Base-by-base conservation (phyloP, 805 yeast species). In the Saccharomyces kudriavzevii region DNA sequence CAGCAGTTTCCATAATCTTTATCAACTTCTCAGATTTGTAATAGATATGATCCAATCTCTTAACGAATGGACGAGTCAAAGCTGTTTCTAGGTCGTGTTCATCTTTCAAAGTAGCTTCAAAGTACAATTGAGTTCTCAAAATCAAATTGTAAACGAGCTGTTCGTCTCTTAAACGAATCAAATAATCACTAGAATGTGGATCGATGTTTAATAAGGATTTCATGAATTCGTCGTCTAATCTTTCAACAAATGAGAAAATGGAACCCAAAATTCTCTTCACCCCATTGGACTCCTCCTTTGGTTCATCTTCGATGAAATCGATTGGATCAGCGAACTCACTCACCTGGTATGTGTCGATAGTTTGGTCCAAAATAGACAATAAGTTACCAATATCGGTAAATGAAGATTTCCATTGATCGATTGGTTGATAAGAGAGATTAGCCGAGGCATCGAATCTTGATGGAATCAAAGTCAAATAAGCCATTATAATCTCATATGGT, bases 181-280 rank as follows among this genome's bases (percentile, higher is more conserved):
- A 80, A 71, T 92, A 94, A 71, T 94, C 99, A 54, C 89, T 84
- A 25, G 97, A 87, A 70, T 94, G 97, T 47, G 97, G 96, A 71
- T 94, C 98, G 64, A 89, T 84, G 60, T 82, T 82, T 68, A 91
- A 90, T 64, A 94, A 79, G 48, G 96, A 89, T 61, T 85, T 83
- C 57, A 87, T 87, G 65, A 91, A 85, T 75, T 94, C 99, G 66
- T 92, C 98, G 68, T 90, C 97, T 58, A 94, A 79, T 71, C 97
- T 85, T 75, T 92, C 99, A 57, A 92, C 86, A 55, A 87, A 81
- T 8, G 97, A 84, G 49, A 87, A 81, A 49, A 94, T 76, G 27
- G 96, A 87, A 49, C 99, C 99, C 56, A 84, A 78, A 52, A 94
- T 79, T 60, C 80, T 83, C 67, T 81, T 80, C 56, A 86, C 75